These are phyloP conservation scores for Coccomyxa sp. DNA, from an alignment of 139 green algal genomes.

Conservation along the genomic window DNA sequence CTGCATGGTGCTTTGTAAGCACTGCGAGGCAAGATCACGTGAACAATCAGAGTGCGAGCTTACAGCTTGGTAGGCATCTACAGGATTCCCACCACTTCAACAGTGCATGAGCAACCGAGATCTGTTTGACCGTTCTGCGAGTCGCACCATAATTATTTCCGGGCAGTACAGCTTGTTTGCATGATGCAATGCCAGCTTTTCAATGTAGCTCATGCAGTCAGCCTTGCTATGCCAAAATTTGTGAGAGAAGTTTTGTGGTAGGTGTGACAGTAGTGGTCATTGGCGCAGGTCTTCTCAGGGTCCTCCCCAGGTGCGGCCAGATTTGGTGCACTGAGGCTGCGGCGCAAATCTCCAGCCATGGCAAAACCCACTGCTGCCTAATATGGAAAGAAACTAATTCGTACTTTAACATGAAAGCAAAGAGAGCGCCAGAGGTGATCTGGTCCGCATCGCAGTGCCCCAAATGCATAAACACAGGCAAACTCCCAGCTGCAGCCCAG, in stretches of 20 bases:
- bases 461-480: too few species aligned
- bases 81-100: background rate
- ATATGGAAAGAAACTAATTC: too few species aligned
- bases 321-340: constrained; percentile 26
- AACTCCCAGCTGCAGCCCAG: too few species aligned
- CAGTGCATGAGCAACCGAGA: background rate
- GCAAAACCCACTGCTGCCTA: too few species aligned
- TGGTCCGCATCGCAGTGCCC: too few species aligned
- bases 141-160: background rate
- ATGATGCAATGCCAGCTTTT: background rate
- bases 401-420: too few species aligned
- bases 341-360: background rate
- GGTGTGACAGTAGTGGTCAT: background rate
- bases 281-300: constrained; percentile 30
- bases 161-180: background rate
- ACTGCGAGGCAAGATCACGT: background rate
- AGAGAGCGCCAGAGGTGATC: too few species aligned
- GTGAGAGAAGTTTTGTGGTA: background rate
- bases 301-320: constrained; percentile 22
- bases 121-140: background rate
- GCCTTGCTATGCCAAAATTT: background rate
- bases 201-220: background rate
- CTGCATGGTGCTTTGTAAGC: background rate
- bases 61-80: background rate
- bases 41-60: background rate